Base-by-base conservation (phyloP, 352 stramenopile species). In the Globisporangium okanoganense region DNA sequence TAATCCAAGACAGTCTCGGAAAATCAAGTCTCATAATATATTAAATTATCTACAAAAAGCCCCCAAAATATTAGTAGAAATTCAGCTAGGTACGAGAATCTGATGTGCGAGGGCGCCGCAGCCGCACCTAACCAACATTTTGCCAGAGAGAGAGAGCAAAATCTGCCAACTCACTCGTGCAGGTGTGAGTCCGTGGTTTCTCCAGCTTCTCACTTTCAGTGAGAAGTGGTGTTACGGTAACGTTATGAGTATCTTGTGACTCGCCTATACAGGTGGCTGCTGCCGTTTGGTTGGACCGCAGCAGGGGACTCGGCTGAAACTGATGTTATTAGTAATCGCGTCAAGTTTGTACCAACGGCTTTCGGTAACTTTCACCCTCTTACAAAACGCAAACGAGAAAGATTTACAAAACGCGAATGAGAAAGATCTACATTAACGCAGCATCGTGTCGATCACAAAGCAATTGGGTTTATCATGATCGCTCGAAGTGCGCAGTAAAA, bases 281-380 rank as follows among this genome's bases (percentile, higher is more conserved):
- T 22, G 25, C 47, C 25, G 36, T 36, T 53, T 53, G 47, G 25
- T 53, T 24, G 13, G 13, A 22, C 25, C 10, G 25, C 47, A 6
- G 1, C 27, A 43, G 12, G 16, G 36, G 36, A 43, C 36, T 43
- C 36, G 36, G 5, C 13, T 20, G 14, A 52, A 52, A 52, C n/a
- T n/a, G n/a, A 18, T 18, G 14, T 14, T 53, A 25, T 53, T 53
- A 53, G 47, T 53, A 53, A 53, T 53, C 47, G 14, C 47, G 13
- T 53, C 47, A 53, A 53, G 6, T 53, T 53, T 53, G 47, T 53
- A 24, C 45, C 47, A 53, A 24, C 25, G 20, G 20, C 14, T 9
- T n/a, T 2, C 14, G n/a, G 47, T 53, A 14, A 25, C 18, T 38
- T 49, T n/a, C 43, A 31, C 29, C 43, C 43, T 29, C 9, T 18